phyloP scores from a whole-genome alignment of 345 rosid genomes.

The Syzygium aromaticum region DNA sequence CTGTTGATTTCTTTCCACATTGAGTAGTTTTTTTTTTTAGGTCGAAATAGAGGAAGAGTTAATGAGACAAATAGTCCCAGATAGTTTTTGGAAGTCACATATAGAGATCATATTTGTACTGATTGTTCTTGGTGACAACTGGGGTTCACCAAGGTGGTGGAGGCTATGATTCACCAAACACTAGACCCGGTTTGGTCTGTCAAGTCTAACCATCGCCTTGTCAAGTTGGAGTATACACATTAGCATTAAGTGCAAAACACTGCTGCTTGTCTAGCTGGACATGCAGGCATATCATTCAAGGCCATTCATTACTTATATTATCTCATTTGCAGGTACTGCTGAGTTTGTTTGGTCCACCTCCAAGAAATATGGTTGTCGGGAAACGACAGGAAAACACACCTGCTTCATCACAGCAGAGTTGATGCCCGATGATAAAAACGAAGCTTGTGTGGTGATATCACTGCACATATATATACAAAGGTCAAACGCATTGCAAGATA shows the following conservation, averaged over 20 bases:
- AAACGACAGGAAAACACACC: conserved; percentile 6
- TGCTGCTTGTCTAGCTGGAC: not conserved
- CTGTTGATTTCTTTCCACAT: not conserved
- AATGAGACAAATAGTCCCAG: not conserved
- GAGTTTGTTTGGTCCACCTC: conserved; percentile 73
- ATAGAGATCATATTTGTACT: not conserved
- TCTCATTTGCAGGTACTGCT: conserved; percentile 55
- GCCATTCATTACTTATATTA: not conserved
- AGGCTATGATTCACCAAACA: not conserved
- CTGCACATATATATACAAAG: not conserved
- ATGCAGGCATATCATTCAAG: not conserved
- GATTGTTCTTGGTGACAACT: not conserved
- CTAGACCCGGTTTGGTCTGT: not conserved
- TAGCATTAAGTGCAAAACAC: not conserved
- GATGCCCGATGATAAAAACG: not conserved
- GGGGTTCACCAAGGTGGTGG: not conserved
- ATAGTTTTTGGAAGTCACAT: not conserved
- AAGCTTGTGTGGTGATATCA: not conserved
- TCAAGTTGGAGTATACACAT: not conserved
- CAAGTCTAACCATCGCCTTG: not conserved
- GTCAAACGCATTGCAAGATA: not conserved
- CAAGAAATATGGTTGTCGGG: conserved; percentile 1
- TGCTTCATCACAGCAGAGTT: conserved; percentile 24
- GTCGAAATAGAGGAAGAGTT: not conserved
- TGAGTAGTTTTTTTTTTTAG: not conserved